phyloP scores from a whole-genome alignment of 352 stramenopile species.

The Pythium aphanidermatum region DNA sequence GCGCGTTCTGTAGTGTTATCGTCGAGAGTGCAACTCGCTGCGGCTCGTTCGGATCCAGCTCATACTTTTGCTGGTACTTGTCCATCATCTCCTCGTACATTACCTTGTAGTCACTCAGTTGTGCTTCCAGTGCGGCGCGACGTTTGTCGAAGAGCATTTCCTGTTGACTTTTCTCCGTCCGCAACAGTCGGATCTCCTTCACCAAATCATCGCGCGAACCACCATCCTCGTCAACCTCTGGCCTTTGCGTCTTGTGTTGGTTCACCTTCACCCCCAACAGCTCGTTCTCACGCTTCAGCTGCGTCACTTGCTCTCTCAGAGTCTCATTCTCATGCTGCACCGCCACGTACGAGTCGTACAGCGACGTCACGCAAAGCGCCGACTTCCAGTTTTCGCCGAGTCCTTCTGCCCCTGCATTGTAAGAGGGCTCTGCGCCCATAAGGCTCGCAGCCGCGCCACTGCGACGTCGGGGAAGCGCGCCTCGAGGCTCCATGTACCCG shows the following conservation, averaged over 20 bases:
- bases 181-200: conserved; percentile 46
- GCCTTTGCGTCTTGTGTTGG: conserved; percentile 5
- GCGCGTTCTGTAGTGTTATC: conserved; percentile 44
- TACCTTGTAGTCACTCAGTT: conserved; percentile 22
- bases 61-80: conserved; percentile 49
- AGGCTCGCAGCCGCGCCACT: neutral
- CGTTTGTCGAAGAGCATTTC: conserved; percentile 31
- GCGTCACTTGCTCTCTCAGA: conserved; percentile 24
- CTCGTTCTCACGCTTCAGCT: conserved; percentile 28
- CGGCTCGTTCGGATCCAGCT: conserved; percentile 45
- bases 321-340: conserved; percentile 48
- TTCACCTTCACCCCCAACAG: conserved; percentile 18
- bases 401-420: conserved; percentile 13
- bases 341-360: conserved; percentile 69
- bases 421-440: neutral
- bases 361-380: conserved; percentile 63
- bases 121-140: conserved; percentile 26
- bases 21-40: conserved; percentile 46
- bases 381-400: conserved; percentile 59
- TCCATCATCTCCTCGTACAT: conserved; percentile 30
- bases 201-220: conserved; percentile 15
- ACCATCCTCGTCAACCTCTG: conserved; percentile 6
- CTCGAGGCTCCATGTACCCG: neutral
- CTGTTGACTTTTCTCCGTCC: conserved; percentile 38
- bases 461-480: neutral